These are phyloP conservation scores for Aspergillus cejpii DNA, from an alignment of 2,329 filamentous ascomycete species.

Conservation along the genomic window DNA sequence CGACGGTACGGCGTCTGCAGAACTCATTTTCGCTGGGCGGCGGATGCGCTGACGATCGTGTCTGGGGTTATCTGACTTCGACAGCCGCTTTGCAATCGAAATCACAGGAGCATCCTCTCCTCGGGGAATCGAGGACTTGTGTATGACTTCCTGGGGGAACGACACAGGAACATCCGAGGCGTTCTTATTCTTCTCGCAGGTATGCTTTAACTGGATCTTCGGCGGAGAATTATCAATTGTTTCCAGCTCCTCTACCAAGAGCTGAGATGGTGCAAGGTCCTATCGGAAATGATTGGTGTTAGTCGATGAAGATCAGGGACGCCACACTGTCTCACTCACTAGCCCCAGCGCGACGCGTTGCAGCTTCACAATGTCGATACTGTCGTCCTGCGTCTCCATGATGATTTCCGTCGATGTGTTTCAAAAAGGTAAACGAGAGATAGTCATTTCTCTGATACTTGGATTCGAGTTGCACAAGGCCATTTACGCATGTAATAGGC, in stretches of 20 bases:
- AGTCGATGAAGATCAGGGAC: constrained; percentile 24
- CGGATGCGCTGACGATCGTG: constrained; percentile 14
- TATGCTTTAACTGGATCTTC: neutral
- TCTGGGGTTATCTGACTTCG: constrained; percentile 15
- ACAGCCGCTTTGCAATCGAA: constrained; percentile 8
- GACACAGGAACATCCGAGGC: neutral
- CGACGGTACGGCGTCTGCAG: constrained; percentile 29
- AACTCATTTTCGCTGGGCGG: constrained; percentile 29
- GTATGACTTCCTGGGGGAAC: constrained; percentile 1
- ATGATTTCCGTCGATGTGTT: constrained; percentile 1
- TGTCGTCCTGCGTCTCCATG: constrained; percentile 39
- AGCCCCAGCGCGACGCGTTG: constrained; percentile 39
- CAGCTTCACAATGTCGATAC: constrained; percentile 36
- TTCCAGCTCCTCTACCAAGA: constrained; percentile 10
- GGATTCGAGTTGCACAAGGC: neutral
- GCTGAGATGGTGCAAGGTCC: constrained; percentile 29
- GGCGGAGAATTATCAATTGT: constrained; percentile 6
- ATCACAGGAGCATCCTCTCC: constrained; percentile 18
- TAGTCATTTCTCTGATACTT: neutral
- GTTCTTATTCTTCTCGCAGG: neutral
- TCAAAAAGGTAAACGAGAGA: neutral
- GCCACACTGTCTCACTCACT: constrained; percentile 31
- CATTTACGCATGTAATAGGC: neutral
- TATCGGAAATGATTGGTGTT: constrained; percentile 21
- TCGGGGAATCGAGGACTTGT: constrained; percentile 5